These are phyloP conservation scores for Diplotaxis tenuifolia DNA, from an alignment of 345 rosid species.

Conservation along the genomic window DNA sequence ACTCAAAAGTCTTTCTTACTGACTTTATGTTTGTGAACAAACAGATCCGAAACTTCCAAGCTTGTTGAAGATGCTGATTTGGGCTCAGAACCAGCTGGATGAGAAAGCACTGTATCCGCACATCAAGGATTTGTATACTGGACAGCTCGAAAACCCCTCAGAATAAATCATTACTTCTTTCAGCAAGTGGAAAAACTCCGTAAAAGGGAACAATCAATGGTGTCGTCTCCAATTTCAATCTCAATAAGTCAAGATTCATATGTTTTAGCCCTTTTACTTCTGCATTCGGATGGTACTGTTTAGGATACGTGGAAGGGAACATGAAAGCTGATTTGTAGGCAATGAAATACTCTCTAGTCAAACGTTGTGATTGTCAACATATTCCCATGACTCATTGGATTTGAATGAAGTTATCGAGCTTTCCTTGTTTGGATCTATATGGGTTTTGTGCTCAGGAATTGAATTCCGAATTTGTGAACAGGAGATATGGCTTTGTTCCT, in stretches of 20 bases:
- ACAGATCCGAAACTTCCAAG: constrained; percentile 96
- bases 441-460: no score
- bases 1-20: neutral
- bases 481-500: constrained; percentile 4
- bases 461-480: no score
- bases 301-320: constrained; percentile 29
- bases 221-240: constrained; percentile 9
- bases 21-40: constrained; percentile 19
- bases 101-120: constrained; percentile 92
- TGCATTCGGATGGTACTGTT: constrained; percentile 11
- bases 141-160: constrained; percentile 69
- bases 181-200: neutral
- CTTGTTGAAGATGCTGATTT: constrained; percentile 86
- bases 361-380: constrained; percentile 12
- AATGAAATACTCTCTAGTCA: constrained; percentile 19
- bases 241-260: constrained; percentile 25
- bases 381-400: constrained; percentile 22
- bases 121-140: constrained; percentile 71
- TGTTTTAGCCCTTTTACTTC: constrained; percentile 23
- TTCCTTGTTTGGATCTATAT: constrained; percentile 5
- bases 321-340: constrained; percentile 25
- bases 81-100: constrained; percentile 90
- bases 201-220: constrained; percentile 18
- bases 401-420: constrained; percentile 17
- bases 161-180: constrained; percentile 35